phyloP scores from a whole-genome alignment of 2,329 filamentous ascomycete species.

The Fusarium newnesense region DNA sequence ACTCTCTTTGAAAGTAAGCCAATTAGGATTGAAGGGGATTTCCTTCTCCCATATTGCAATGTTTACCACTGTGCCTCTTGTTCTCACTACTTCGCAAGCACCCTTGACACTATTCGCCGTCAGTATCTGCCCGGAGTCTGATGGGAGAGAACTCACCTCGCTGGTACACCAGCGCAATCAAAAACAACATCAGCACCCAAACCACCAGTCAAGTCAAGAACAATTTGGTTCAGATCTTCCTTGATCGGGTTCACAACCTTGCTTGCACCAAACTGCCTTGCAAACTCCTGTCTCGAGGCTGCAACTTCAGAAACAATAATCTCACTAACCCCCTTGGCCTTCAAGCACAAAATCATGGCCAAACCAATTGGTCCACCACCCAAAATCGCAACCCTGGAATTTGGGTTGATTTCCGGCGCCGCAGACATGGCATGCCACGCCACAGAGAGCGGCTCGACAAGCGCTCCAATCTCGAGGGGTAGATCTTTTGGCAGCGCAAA shows the following conservation, averaged over 20 bases:
- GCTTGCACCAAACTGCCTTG: constrained; percentile 56
- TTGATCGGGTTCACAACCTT: constrained; percentile 53
- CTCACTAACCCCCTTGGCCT: constrained; percentile 58
- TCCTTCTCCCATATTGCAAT: constrained; percentile 71
- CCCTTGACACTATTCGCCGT: constrained; percentile 31
- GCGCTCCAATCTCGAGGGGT: constrained; percentile 60
- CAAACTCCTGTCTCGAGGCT: constrained; percentile 53
- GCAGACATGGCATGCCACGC: constrained; percentile 58
- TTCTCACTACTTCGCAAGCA: constrained; percentile 60
- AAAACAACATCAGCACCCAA: constrained; percentile 68
- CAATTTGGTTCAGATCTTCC: constrained; percentile 58
- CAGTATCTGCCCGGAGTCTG: accelerated
- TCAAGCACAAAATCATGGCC: constrained; percentile 58
- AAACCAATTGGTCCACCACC: constrained; percentile 62
- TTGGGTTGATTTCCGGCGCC: constrained; percentile 51
- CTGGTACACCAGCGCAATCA: constrained; percentile 67
- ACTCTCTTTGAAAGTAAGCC: constrained; percentile 43
- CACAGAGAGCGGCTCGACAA: constrained; percentile 64
- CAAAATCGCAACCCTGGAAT: constrained; percentile 59
- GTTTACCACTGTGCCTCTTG: constrained; percentile 69
- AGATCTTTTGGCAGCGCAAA: constrained; percentile 63
- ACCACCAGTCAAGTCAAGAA: constrained; percentile 58
- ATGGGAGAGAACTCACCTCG: constrained; percentile 20
- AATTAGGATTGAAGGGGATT: constrained; percentile 43
- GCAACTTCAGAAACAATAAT: constrained; percentile 61